phyloP scores from a whole-genome alignment of 257 asterid species.

The Jasminum sambac region DNA sequence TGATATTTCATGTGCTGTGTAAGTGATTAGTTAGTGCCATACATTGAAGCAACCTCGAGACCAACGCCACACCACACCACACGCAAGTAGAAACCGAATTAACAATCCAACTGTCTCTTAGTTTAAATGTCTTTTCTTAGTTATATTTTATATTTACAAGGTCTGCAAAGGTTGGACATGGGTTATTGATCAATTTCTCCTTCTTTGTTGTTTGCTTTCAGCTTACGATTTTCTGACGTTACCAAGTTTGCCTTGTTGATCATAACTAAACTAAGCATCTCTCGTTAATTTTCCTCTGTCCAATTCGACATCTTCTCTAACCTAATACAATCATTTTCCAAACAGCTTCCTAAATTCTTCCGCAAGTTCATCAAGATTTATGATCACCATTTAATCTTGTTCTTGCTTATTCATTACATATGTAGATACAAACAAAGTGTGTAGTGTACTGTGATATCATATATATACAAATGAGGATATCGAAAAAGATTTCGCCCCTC shows the following conservation, averaged over 20 bases:
- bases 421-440: too few relatives aligned
- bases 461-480: slow-evolving; percentile 11
- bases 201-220: slow-evolving; percentile 20
- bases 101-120: too few relatives aligned
- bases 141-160: background rate
- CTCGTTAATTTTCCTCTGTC: background rate
- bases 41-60: too few relatives aligned
- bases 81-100: too few relatives aligned
- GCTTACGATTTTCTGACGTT: slow-evolving; percentile 27
- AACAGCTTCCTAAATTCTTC: background rate
- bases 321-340: background rate
- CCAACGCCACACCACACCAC: too few relatives aligned
- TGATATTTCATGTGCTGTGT: too few relatives aligned
- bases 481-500: slow-evolving; percentile 12
- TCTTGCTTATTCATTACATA: background rate
- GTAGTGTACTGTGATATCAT: background rate
- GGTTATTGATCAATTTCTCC: background rate
- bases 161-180: background rate
- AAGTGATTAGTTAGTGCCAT: too few relatives aligned
- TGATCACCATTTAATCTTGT: background rate
- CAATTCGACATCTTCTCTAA: background rate
- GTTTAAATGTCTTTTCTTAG: too few relatives aligned
- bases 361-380: background rate
- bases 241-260: slow-evolving; percentile 3
- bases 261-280: background rate